phyloP scores from a whole-genome alignment of 345 rosid species.

The Populus tremula region DNA sequence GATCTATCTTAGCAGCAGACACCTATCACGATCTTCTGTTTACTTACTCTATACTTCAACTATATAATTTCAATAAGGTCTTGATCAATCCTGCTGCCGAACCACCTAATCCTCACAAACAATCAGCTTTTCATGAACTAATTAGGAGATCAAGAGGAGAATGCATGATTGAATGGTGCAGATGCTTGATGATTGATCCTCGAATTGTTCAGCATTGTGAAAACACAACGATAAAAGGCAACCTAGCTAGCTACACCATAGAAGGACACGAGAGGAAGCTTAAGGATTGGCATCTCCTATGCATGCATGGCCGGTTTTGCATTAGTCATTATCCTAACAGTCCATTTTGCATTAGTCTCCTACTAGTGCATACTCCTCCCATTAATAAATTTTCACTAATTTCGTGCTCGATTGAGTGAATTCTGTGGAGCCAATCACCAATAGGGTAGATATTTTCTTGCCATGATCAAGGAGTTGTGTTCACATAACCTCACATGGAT shows the following conservation, averaged over 20 bases:
- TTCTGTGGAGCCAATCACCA: not conserved
- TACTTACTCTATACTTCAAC: constrained; percentile 46
- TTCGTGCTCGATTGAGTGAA: not conserved
- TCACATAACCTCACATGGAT: not conserved
- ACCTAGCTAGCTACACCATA: not conserved
- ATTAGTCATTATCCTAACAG: not conserved
- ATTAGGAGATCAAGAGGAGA: not conserved
- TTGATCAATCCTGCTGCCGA: constrained; percentile 19
- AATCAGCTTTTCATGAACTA: constrained; percentile 1
- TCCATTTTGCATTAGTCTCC: not conserved
- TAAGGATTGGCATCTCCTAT: not conserved
- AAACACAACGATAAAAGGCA: not conserved
- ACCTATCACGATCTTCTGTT: constrained; percentile 39
- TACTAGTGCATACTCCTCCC: not conserved
- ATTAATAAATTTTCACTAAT: not conserved
- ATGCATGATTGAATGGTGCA: constrained; percentile 1
- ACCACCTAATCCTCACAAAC: constrained; percentile 13
- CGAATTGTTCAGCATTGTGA: not conserved
- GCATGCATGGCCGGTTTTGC: not conserved
- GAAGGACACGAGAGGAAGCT: not conserved
- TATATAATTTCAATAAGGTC: constrained; percentile 21
- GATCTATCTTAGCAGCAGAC: constrained; percentile 16
- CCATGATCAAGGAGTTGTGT: not conserved
- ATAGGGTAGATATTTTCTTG: not conserved
- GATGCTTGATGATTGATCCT: not conserved